Percentiles rank a stretch among this genome's conserved stretches.
These are phyloP conservation scores for Dactylellina haptotyla DNA, from an alignment of 2,329 filamentous ascomycete species.

Conservation along the genomic window DNA sequence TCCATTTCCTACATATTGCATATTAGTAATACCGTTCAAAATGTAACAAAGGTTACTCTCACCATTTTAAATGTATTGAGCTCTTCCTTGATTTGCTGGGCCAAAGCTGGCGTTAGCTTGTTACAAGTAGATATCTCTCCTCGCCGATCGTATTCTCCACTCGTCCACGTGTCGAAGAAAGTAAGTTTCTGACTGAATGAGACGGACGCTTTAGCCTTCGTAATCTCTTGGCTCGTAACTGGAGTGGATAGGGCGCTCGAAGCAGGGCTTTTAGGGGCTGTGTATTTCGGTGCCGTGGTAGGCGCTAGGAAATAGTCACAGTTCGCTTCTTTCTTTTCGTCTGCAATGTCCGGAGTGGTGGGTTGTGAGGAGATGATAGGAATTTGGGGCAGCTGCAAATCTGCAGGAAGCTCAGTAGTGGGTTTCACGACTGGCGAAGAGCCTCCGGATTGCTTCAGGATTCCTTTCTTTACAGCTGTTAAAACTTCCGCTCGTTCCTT, in stretches of 20 bases:
- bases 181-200: slow-evolving; percentile 89
- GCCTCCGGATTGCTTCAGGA: slow-evolving; percentile 84
- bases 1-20: slow-evolving; percentile 84
- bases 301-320: slow-evolving; percentile 84
- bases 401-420: slow-evolving; percentile 64
- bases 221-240: slow-evolving; percentile 75
- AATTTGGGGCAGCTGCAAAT: slow-evolving; percentile 68
- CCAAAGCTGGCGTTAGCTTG: slow-evolving; percentile 92
- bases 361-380: slow-evolving; percentile 41
- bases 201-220: slow-evolving; percentile 62
- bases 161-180: slow-evolving; percentile 96
- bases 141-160: slow-evolving; percentile 92
- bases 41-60: too few species aligned
- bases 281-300: slow-evolving; percentile 66
- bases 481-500: slow-evolving; percentile 89
- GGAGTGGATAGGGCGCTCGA: slow-evolving; percentile 83
- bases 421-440: slow-evolving; percentile 75
- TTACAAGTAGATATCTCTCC: slow-evolving; percentile 98
- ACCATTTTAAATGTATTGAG: slow-evolving; percentile 99
- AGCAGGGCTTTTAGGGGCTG: slow-evolving; percentile 69
- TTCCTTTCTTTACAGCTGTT: slow-evolving; percentile 92
- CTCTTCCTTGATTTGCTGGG: slow-evolving; percentile 99
- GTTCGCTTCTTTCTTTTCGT: slow-evolving; percentile 65
- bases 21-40: background rate
- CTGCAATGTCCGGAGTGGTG: slow-evolving; percentile 29